A percentile compares a stretch with the other conserved stretches of the same genome.
phyloP scores from a whole-genome alignment of 306 rosid species.

The Abrus precatorius region DNA sequence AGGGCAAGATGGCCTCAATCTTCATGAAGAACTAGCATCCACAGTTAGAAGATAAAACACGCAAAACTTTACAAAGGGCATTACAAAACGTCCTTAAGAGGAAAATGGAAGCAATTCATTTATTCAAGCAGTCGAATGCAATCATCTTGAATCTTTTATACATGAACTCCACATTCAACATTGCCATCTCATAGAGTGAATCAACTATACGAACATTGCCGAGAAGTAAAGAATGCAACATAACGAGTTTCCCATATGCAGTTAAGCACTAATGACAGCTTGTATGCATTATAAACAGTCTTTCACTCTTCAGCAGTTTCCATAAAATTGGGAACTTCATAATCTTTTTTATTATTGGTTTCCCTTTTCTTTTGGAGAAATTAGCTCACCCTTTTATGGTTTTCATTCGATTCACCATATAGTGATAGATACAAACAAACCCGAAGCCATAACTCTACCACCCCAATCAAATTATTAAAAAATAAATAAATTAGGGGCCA shows the following conservation, averaged over 20 bases:
- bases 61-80: constrained; percentile 11
- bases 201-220: background rate
- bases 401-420: constrained; percentile 10
- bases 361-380: background rate
- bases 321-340: constrained; percentile 10
- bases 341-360: background rate
- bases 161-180: background rate
- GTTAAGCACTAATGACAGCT: background rate
- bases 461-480: background rate
- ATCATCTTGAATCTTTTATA: background rate
- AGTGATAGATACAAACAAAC: constrained; percentile 3
- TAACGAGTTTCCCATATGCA: background rate
- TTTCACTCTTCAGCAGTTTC: constrained; percentile 4
- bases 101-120: constrained; percentile 2
- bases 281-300: background rate
- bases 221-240: background rate
- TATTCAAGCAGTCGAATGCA: constrained; percentile 15
- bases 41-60: background rate
- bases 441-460: constrained; percentile 23
- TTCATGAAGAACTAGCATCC: constrained; percentile 6
- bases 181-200: background rate
- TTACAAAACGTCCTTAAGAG: background rate
- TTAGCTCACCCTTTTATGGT: background rate
- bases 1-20: constrained; percentile 28
- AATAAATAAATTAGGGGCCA: background rate